A percentile compares a stretch with the other conserved stretches of the same genome.
These are phyloP conservation scores for Bonnemaisonia californica DNA, from an alignment of 31 red algal species.

Conservation along the genomic window DNA sequence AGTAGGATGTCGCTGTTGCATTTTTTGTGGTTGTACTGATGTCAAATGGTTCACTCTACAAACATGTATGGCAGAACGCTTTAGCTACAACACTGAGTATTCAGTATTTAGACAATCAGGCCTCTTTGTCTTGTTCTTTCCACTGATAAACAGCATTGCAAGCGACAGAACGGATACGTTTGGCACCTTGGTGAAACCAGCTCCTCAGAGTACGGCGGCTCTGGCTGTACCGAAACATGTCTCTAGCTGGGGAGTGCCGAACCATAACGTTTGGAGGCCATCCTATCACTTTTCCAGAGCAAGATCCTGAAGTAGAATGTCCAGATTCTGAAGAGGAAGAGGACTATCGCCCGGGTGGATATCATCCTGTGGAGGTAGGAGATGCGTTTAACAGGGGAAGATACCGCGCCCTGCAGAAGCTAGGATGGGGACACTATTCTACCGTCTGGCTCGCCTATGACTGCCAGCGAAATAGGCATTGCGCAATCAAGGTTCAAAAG, in stretches of 20 bases:
- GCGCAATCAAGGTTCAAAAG: conserved; percentile 95
- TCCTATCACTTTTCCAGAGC: neutral
- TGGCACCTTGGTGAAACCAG: no score
- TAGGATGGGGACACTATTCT: conserved; percentile 98
- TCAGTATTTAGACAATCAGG: no score
- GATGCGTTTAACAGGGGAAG: conserved; percentile 75
- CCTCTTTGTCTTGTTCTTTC: no score
- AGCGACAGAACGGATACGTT: no score
- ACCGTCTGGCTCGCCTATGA: conserved; percentile 92
- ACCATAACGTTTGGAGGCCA: neutral
- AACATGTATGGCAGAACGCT: no score
- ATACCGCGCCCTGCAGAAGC: conserved; percentile 79
- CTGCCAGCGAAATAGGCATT: conserved; percentile 21
- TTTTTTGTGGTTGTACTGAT: no score
- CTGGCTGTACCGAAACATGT: neutral
- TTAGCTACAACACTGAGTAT: no score
- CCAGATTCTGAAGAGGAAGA: conserved; percentile 71
- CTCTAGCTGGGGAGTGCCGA: neutral
- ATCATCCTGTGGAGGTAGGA: conserved; percentile 82
- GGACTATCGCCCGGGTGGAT: conserved; percentile 88
- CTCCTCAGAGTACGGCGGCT: no score
- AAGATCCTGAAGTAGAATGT: neutral
- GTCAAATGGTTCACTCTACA: no score
- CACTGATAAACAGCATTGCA: no score
- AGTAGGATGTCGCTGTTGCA: no score